phyloP scores from a whole-genome alignment of 129 eudicot genomes.

The Scalesia atractyloides region DNA sequence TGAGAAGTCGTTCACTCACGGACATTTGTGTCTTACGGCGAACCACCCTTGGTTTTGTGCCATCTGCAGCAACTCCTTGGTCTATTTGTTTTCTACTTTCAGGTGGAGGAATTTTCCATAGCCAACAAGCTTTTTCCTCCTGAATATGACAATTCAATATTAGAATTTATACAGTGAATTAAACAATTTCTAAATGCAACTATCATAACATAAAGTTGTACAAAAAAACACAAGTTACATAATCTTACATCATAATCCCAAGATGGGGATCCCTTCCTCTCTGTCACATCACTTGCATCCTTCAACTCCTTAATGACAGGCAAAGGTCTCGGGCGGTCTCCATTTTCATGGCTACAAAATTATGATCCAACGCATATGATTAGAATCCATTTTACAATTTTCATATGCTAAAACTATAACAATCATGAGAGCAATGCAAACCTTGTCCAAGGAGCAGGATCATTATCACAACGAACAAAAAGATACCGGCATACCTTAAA shows the following conservation, averaged over 20 bases:
- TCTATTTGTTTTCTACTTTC: slow-evolving; percentile 56
- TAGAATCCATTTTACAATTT: background rate
- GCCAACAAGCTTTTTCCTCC: slow-evolving; percentile 59
- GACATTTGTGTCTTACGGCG: slow-evolving; percentile 49
- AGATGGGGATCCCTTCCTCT: slow-evolving; percentile 52
- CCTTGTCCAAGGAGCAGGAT: slow-evolving; percentile 98
- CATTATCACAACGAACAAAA: slow-evolving; percentile 87
- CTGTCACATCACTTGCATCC: slow-evolving; percentile 59
- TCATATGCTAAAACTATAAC: background rate
- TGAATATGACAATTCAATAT: slow-evolving; percentile 17
- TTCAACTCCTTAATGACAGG: slow-evolving; percentile 66
- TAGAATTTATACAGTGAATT: background rate
- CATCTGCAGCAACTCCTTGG: slow-evolving; percentile 29
- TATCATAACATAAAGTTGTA: background rate
- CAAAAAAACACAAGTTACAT: background rate
- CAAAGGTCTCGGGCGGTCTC: slow-evolving; percentile 70
- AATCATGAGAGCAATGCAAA: slow-evolving; percentile 28
- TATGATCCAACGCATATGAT: background rate
- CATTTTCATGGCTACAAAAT: slow-evolving; percentile 65
- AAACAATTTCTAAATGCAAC: background rate
- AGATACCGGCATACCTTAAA: slow-evolving; percentile 73
- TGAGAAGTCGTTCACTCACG: slow-evolving; percentile 53
- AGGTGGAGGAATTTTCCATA: slow-evolving; percentile 74
- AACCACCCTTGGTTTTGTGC: slow-evolving; percentile 33
- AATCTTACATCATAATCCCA: slow-evolving; percentile 84